These are phyloP conservation scores for Thalia dealbata DNA, from an alignment of 176 grass and related monocot genomes.

Conservation along the genomic window DNA sequence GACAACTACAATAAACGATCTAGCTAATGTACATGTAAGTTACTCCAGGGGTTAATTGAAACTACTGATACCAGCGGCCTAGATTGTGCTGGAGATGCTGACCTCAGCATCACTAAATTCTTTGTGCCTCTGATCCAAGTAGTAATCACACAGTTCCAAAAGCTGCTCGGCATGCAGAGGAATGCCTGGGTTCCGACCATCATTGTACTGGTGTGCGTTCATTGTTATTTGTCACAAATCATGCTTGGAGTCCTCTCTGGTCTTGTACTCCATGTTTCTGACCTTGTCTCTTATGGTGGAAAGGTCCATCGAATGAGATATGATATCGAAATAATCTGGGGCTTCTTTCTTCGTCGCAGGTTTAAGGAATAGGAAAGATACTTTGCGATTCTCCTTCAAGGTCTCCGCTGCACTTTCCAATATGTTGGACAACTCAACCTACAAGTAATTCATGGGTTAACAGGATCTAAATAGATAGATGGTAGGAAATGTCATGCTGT, in stretches of 20 bases:
- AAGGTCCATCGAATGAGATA: slow-evolving; percentile 72
- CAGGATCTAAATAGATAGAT: too few species aligned
- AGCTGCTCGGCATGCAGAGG: slow-evolving; percentile 73
- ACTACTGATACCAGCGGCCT: too few species aligned
- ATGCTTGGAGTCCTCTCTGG: slow-evolving; percentile 58
- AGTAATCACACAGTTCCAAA: slow-evolving; percentile 44
- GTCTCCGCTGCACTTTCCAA: slow-evolving; percentile 60
- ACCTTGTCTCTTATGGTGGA: slow-evolving; percentile 83
- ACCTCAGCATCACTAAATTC: slow-evolving; percentile 40
- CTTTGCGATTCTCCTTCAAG: slow-evolving; percentile 19
- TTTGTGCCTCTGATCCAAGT: slow-evolving; percentile 26
- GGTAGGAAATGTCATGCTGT: neutral
- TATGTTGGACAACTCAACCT: slow-evolving; percentile 89
- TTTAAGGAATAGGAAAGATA: slow-evolving; percentile 71
- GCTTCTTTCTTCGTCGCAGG: slow-evolving; percentile 85
- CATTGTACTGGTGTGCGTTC: slow-evolving; percentile 72
- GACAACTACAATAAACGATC: too few species aligned
- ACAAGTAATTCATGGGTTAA: slow-evolving; percentile 1
- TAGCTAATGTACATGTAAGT: too few species aligned
- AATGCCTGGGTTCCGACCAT: slow-evolving; percentile 45
- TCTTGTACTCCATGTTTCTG: slow-evolving; percentile 78
- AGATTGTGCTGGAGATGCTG: neutral
- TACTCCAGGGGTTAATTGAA: too few species aligned
- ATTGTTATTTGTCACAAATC: slow-evolving; percentile 62
- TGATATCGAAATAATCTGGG: slow-evolving; percentile 60